Evolutionary conservation across 1,284 basidiomycete genomes (phyloP).

Genomic region (Mycena sp.): DNA sequence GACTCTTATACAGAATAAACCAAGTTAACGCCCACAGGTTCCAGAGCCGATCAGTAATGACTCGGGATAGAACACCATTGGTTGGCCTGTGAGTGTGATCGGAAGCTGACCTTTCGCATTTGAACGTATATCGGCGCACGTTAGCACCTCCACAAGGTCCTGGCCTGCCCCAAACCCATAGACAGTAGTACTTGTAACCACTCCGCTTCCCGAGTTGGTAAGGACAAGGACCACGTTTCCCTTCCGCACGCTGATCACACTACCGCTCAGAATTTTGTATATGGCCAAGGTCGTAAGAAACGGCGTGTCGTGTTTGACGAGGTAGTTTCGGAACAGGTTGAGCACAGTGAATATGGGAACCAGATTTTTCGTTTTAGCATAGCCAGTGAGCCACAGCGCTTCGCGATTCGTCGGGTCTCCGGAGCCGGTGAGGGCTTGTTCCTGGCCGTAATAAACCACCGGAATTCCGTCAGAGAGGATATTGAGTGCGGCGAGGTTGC

Average conservation of each 20-base stretch:
- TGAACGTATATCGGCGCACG: constrained; percentile 49
- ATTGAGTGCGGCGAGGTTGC: constrained; percentile 56
- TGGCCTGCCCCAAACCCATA: constrained; percentile 55
- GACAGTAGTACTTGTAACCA: constrained; percentile 46
- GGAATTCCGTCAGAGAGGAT: constrained; percentile 70
- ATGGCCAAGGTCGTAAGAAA: constrained; percentile 3
- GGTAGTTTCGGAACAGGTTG: constrained; percentile 23
- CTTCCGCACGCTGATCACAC: constrained; percentile 47
- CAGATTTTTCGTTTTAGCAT: constrained; percentile 58
- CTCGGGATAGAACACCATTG: constrained; percentile 25
- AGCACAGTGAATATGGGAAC: constrained; percentile 38
- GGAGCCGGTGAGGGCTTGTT: constrained; percentile 66
- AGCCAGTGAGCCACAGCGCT: constrained; percentile 57
- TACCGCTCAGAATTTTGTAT: constrained; percentile 11
- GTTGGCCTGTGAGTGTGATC: constrained; percentile 12
- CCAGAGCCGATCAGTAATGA: constrained; percentile 14
- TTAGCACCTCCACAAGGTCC: constrained; percentile 67
- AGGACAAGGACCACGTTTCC: constrained; percentile 71
- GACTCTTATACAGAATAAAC: neutral
- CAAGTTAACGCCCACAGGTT: constrained; percentile 19
- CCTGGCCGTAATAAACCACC: constrained; percentile 79
- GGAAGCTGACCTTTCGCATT: constrained; percentile 1
- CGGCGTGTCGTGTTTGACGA: neutral
- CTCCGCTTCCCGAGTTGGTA: constrained; percentile 65
- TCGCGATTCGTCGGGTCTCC: constrained; percentile 68